A percentile compares a stretch with the other conserved stretches of the same genome.
Conservation (phyloP, 805 yeast genomes). For the Cyberlindnera petersonii region DNA sequence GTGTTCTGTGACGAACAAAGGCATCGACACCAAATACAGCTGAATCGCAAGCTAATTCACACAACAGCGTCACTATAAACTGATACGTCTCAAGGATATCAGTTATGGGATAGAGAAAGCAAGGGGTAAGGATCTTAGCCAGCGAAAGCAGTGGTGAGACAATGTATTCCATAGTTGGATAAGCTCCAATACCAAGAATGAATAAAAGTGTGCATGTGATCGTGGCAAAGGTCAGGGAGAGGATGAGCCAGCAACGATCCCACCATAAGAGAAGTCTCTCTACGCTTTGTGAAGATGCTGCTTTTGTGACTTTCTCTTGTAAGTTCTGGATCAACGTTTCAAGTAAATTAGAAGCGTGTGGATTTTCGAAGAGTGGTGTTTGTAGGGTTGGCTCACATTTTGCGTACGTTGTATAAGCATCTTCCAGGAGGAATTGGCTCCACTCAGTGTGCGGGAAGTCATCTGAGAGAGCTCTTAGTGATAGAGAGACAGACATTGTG, state of each 20-base stretch:
- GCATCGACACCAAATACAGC: background rate
- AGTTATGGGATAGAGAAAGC: background rate
- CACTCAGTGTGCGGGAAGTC: conserved; percentile 12
- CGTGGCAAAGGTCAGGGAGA: background rate
- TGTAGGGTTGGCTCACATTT: background rate
- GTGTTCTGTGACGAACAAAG: background rate
- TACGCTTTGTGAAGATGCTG: no score
- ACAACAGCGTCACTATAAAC: background rate
- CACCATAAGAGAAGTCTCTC: no score
- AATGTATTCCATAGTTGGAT: background rate
- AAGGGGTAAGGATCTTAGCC: background rate
- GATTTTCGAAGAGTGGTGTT: background rate
- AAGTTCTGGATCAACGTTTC: background rate
- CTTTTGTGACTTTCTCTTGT: no score
- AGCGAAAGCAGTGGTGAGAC: background rate
- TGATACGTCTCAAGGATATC: conserved; percentile 1
- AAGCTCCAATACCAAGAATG: background rate
- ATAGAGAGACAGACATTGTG: background rate
- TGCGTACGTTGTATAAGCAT: background rate
- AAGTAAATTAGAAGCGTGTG: background rate
- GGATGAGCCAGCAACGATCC: background rate
- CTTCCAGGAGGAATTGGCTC: conserved; percentile 3
- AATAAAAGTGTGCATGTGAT: no score
- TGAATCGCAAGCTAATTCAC: background rate
- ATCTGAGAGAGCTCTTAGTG: background rate